These are phyloP conservation scores for Pichia sp. DNA, from an alignment of 1,139 yeast genomes.

Conservation along the genomic window DNA sequence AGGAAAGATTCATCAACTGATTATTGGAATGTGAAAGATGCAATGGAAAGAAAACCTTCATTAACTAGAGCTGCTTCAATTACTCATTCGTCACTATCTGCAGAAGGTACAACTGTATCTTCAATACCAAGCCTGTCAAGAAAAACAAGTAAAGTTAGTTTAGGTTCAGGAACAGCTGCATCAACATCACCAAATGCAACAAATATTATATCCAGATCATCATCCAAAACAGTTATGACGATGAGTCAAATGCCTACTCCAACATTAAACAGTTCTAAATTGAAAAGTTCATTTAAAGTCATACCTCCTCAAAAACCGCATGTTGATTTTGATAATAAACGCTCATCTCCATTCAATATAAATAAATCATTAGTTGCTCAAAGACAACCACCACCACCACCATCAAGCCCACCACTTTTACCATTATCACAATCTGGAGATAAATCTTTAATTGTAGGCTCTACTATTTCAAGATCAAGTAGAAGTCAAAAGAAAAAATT, in stretches of 20 bases:
- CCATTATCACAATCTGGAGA: not conserved
- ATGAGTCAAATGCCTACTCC: not conserved
- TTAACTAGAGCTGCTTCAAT: constrained; percentile 26
- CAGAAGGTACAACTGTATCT: constrained; percentile 12
- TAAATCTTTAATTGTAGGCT: constrained; percentile 4
- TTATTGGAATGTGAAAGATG: constrained; percentile 58
- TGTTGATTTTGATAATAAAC: constrained; percentile 74
- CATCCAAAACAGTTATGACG: not conserved
- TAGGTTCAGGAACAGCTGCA: constrained; percentile 8
- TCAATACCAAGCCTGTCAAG: constrained; percentile 7
- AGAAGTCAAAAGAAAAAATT: constrained; percentile 3
- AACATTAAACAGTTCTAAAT: no score
- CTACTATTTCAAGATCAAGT: constrained; percentile 9
- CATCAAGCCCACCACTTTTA: constrained; percentile 7
- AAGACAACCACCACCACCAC: constrained; percentile 30
- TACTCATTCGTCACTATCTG: constrained; percentile 24
- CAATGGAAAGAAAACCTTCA: constrained; percentile 21
- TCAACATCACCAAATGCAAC: not conserved
- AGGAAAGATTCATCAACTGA: constrained; percentile 38
- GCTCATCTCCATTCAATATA: constrained; percentile 62
- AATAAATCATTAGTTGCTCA: constrained; percentile 23
- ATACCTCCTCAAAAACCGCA: constrained; percentile 60
- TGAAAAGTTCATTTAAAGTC: constrained; percentile 50
- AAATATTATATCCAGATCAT: not conserved
- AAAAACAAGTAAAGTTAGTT: constrained; percentile 13